Conservation (phyloP, 805 yeast genomes). For the Sugiyamaella smithiae region DNA sequence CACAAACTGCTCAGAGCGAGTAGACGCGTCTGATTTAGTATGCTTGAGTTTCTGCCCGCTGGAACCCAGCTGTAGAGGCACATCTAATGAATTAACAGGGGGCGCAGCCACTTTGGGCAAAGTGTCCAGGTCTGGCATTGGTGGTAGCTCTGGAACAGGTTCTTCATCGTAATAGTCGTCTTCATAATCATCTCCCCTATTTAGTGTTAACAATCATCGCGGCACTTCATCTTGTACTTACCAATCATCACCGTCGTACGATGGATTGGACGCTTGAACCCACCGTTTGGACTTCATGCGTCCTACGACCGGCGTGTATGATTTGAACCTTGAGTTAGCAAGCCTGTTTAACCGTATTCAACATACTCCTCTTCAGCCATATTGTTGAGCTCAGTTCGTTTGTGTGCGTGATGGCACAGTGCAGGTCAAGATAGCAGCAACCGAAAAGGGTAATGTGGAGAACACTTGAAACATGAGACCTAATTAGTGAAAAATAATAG, state of each 20-base stretch:
- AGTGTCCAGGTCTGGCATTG: slow-evolving; percentile 24
- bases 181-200: slow-evolving; percentile 33
- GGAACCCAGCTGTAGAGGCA: slow-evolving; percentile 12
- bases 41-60: slow-evolving; percentile 9
- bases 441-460: too few species aligned
- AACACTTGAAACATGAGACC: too few species aligned
- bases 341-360: not conserved
- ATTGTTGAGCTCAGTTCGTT: too few species aligned
- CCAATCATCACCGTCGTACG: slow-evolving; percentile 39
- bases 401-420: too few species aligned
- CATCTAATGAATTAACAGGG: slow-evolving; percentile 2
- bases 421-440: too few species aligned
- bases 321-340: slow-evolving; percentile 18
- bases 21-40: slow-evolving; percentile 14
- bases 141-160: slow-evolving; percentile 24
- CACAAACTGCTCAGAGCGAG: slow-evolving; percentile 15
- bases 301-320: slow-evolving; percentile 28
- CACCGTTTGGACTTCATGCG: slow-evolving; percentile 36
- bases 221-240: slow-evolving; percentile 9
- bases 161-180: slow-evolving; percentile 25
- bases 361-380: slow-evolving; percentile 1
- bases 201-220: not conserved
- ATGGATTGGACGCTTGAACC: slow-evolving; percentile 34
- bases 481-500: too few species aligned
- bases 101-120: not conserved